Percentiles rank a stretch among this genome's conserved stretches.
phyloP scores from a whole-genome alignment of 75 land plant genomes.

The Pinus taeda region DNA sequence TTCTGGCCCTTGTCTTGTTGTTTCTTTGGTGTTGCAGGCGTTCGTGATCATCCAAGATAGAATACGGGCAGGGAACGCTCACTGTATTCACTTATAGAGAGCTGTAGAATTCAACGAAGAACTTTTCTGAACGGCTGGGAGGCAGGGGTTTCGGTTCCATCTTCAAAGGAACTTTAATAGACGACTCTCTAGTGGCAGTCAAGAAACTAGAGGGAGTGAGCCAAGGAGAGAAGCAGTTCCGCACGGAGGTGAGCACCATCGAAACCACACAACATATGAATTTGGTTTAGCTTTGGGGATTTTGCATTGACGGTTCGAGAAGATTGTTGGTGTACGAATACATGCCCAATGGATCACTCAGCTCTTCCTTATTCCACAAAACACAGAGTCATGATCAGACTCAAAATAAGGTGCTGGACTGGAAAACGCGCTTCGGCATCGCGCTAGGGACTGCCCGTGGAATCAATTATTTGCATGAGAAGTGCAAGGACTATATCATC shows the following conservation, averaged over 20 bases:
- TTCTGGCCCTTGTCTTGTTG: background rate
- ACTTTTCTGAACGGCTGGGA: conserved; percentile 26
- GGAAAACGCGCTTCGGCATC: conserved; percentile 53
- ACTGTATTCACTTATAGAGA: conserved; percentile 18
- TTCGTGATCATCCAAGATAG: background rate
- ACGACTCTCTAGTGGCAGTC: conserved; percentile 31
- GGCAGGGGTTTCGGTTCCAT: conserved; percentile 34
- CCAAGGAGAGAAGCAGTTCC: conserved; percentile 19
- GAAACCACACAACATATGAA: conserved; percentile 23
- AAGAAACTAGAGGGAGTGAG: conserved; percentile 15
- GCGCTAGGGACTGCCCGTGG: conserved; percentile 75
- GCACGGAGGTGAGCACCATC: conserved; percentile 24
- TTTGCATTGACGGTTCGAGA: conserved; percentile 44
- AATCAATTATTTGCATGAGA: conserved; percentile 68
- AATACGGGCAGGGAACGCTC: background rate
- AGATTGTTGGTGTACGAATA: conserved; percentile 54
- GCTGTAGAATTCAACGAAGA: conserved; percentile 22
- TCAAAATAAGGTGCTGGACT: conserved; percentile 29
- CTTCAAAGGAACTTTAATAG: conserved; percentile 21
- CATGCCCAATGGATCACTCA: conserved; percentile 36
- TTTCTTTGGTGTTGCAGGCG: background rate
- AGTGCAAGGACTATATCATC: conserved; percentile 63
- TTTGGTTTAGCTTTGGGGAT: conserved; percentile 37
- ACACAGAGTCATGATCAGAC: no score
- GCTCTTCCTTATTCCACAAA: conserved; percentile 13